Percentiles rank a stretch among this genome's conserved stretches.
phyloP scores from a whole-genome alignment of 2,329 filamentous ascomycete species.

The Venturia asperata region DNA sequence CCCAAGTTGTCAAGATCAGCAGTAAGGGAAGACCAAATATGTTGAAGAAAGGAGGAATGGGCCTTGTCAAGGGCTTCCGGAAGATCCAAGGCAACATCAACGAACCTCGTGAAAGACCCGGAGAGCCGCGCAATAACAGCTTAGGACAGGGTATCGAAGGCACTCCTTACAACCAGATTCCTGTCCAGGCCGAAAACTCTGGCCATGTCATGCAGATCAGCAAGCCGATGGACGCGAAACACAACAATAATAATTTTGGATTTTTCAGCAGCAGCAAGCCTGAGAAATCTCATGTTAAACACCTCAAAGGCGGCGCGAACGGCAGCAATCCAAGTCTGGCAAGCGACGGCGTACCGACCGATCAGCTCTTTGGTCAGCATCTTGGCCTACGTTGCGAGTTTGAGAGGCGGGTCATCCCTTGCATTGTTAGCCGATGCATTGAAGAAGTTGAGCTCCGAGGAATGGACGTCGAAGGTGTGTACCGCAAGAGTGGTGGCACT shows the following conservation, averaged over 20 bases:
- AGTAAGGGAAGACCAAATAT: constrained; percentile 76
- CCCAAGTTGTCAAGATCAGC: constrained; percentile 91
- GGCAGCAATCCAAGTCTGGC: constrained; percentile 39
- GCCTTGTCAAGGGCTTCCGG: constrained; percentile 90
- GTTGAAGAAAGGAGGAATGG: constrained; percentile 95
- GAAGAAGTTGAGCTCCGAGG: constrained; percentile 90
- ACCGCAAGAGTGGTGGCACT: constrained; percentile 91
- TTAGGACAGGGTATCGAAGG: constrained; percentile 23
- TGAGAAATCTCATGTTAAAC: constrained; percentile 10
- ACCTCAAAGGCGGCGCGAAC: constrained; percentile 32
- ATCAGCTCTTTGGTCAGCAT: constrained; percentile 75
- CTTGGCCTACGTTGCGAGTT: constrained; percentile 77
- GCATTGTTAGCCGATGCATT: constrained; percentile 86
- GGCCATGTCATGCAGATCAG: constrained; percentile 1
- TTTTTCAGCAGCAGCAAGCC: constrained; percentile 11
- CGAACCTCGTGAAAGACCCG: constrained; percentile 4
- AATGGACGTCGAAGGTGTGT: constrained; percentile 96
- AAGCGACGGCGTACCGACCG: constrained; percentile 24
- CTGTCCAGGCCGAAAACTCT: constrained; percentile 9
- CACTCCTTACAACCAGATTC: constrained; percentile 26
- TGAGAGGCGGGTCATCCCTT: constrained; percentile 82
- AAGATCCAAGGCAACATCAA: constrained; percentile 48
- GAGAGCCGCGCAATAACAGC: constrained; percentile 15
- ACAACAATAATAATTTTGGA: constrained; percentile 17
- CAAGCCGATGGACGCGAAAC: constrained; percentile 2